Evolutionary conservation across 164 flowering plant genomes (phyloP).

Genomic region (Sedum album): DNA sequence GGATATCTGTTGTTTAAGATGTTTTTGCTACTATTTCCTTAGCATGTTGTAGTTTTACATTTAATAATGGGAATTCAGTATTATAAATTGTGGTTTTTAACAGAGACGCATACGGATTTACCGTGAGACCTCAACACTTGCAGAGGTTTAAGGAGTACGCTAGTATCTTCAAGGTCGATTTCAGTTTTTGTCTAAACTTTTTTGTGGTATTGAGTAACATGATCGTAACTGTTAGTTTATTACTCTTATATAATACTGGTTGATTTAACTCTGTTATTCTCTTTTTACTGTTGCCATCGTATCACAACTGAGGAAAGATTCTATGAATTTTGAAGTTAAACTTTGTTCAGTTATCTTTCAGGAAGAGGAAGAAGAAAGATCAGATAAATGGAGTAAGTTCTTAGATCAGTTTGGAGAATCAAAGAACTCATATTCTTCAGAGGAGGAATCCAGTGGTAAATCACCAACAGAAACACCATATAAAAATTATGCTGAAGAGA

Average conservation of each 20-base stretch:
- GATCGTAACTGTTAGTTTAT: background rate
- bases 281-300: background rate
- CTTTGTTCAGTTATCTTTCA: constrained; percentile 11
- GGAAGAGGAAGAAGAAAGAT: constrained; percentile 49
- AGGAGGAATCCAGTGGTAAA: constrained; percentile 13
- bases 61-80: background rate
- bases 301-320: background rate
- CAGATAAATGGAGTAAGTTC: constrained; percentile 31
- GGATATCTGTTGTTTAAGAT: background rate
- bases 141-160: constrained; percentile 72
- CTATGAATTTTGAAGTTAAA: background rate
- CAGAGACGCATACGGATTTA: constrained; percentile 95
- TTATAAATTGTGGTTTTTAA: constrained; percentile 9
- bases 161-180: constrained; percentile 43
- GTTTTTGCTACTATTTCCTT: background rate
- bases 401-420: constrained; percentile 21
- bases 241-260: background rate
- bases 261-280: background rate
- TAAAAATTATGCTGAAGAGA: constrained; percentile 19
- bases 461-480: constrained; percentile 11
- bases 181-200: background rate
- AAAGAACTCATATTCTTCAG: constrained; percentile 11
- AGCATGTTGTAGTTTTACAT: background rate
- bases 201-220: background rate
- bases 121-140: constrained; percentile 85